Evolutionary conservation across 345 rosid genomes (phyloP), one percentile per base, ranked within the genome.

Genomic region (Chamaenerion angustifolium): DNA sequence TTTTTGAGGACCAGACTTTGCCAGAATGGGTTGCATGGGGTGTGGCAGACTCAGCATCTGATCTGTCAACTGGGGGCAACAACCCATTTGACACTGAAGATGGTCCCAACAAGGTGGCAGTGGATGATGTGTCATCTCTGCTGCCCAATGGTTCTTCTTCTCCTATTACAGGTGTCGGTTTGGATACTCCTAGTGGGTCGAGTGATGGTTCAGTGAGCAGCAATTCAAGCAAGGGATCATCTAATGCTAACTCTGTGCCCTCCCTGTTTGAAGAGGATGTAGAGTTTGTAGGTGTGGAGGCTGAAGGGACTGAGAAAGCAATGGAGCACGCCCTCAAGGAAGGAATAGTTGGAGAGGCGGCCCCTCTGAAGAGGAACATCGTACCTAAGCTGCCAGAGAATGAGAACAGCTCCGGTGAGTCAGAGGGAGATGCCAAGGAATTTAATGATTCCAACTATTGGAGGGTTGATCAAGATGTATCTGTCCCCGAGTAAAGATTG

Each of bases 1-100:
- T 78, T 56, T 78, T 72, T 55, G 73, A 64, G 40, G 83, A 61
- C 37, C 68, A 83, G 57, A 56, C 88, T 42, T 59, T 74, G 58
- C 85, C 86, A 2, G 95, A 77, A 56, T 92, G 99, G 99, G 96
- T 77, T 2, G 81, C 83, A 37, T 92, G 96, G 99, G 77, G 78
- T 16, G 83, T 75, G 63, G 37, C 7, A 31, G 37, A 31, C 37
- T 31, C 37, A 31, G 13, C 83, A 54, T 60, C 79, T 3, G 82
- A 69, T 66, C 53, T 80, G 79, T 84, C 71, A 62, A 53, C 64
- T 12, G 77, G 76, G 12, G 74, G 74, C 56, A 59, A 66, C 58
- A 92, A 82, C 60, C 95, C 95, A 15, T 79, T 79, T 71, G 70
- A 71, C 10, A 85, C 78, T 57, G 71, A 75, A 19, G 81, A 31